These are phyloP conservation scores for Amaranthus tricolor DNA, from an alignment of 179 eudicot species.

Conservation along the genomic window DNA sequence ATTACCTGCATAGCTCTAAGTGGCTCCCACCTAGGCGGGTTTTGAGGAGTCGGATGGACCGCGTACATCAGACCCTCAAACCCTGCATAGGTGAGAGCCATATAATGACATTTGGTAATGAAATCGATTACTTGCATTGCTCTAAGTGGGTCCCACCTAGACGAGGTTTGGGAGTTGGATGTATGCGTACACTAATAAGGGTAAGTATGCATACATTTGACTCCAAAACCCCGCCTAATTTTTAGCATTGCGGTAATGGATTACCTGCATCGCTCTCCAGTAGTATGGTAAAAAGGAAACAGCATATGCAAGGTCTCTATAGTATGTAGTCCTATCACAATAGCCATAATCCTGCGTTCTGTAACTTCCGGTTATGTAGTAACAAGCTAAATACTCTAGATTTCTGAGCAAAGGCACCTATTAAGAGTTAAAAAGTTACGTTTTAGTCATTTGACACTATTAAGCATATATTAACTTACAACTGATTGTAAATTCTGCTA, in stretches of 20 bases:
- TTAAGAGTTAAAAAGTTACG: background rate
- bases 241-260: too few relatives aligned
- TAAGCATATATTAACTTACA: background rate
- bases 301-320: constrained; percentile 83
- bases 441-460: background rate
- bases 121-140: too few relatives aligned
- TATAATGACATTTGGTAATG: too few relatives aligned
- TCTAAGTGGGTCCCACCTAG: too few relatives aligned
- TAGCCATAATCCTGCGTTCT: constrained; percentile 84
- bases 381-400: constrained; percentile 78
- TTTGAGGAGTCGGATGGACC: too few relatives aligned
- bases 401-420: constrained; percentile 87
- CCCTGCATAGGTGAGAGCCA: too few relatives aligned
- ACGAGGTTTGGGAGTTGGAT: too few relatives aligned
- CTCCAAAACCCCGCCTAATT: too few relatives aligned
- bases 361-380: constrained; percentile 88
- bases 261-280: constrained; percentile 99
- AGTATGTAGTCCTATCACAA: constrained; percentile 59
- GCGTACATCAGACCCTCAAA: too few relatives aligned
- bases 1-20: constrained; percentile 90
- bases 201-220: too few relatives aligned
- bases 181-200: too few relatives aligned
- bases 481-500: background rate
- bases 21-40: too few relatives aligned
- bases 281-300: constrained; percentile 94